phyloP scores from a whole-genome alignment of 352 stramenopile genomes.

The Globisporangium alternatum region DNA sequence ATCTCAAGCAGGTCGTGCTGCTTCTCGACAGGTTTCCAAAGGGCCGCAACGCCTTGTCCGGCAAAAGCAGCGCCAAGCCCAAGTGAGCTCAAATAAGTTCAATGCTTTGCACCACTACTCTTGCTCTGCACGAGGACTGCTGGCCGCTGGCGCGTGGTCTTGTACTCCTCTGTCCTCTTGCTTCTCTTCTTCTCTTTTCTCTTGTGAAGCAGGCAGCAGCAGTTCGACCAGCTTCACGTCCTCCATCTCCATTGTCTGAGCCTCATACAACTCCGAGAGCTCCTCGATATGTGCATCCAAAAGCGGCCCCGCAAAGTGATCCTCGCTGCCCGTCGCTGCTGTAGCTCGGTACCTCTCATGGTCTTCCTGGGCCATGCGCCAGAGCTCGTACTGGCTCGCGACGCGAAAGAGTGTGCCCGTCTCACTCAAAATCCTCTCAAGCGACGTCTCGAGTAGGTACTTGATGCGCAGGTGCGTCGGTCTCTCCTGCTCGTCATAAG shows the following conservation, averaged over 20 bases:
- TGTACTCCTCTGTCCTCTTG: background rate
- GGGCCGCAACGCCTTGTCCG: constrained; percentile 23
- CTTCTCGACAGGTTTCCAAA: constrained; percentile 75
- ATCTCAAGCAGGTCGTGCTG: constrained; percentile 60
- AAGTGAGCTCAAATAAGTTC: constrained; percentile 11
- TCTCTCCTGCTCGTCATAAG: constrained; percentile 55
- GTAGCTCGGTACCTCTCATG: constrained; percentile 24
- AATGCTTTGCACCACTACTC: background rate
- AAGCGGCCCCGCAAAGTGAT: constrained; percentile 41
- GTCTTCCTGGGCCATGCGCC: constrained; percentile 75
- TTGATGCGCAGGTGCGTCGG: constrained; percentile 52
- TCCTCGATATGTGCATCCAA: constrained; percentile 46
- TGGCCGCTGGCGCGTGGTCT: background rate
- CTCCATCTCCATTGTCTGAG: constrained; percentile 45
- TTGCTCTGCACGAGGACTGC: background rate
- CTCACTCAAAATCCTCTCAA: constrained; percentile 50
- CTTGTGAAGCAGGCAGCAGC: background rate
- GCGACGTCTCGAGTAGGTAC: constrained; percentile 59
- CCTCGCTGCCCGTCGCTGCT: constrained; percentile 25
- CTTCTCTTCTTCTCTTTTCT: background rate
- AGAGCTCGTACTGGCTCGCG: constrained; percentile 52
- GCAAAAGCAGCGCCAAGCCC: constrained; percentile 20
- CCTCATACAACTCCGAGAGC: constrained; percentile 52
- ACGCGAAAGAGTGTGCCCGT: constrained; percentile 47
- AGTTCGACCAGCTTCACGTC: constrained; percentile 32